These are phyloP conservation scores for Galerina sulciceps DNA, from an alignment of 768 basidiomycete species.

Conservation along the genomic window DNA sequence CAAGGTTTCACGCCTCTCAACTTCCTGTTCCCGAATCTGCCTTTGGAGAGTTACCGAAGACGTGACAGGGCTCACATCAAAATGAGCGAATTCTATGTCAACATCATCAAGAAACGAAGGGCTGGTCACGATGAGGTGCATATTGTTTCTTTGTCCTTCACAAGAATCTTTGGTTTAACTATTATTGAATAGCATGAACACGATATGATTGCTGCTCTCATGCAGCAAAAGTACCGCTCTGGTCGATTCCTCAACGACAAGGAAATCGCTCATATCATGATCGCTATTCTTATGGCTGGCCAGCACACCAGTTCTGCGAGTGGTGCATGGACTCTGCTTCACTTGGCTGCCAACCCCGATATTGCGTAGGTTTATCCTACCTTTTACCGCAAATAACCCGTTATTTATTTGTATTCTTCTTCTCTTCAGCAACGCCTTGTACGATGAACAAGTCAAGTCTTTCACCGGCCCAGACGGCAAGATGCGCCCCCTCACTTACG, in stretches of 20 bases:
- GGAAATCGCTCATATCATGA: slow-evolving; percentile 98
- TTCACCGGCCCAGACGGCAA: slow-evolving; percentile 83
- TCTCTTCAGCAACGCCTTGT: slow-evolving; percentile 70
- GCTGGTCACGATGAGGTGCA: slow-evolving; percentile 47
- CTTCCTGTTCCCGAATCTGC: slow-evolving; percentile 93
- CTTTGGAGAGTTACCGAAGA: slow-evolving; percentile 86
- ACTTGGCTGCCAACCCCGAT: slow-evolving; percentile 77
- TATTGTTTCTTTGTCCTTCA: not conserved
- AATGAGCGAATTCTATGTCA: slow-evolving; percentile 92
- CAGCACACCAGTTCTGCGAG: slow-evolving; percentile 98
- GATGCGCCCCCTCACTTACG: slow-evolving; percentile 81
- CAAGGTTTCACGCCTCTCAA: slow-evolving; percentile 94
- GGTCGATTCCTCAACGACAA: slow-evolving; percentile 81
- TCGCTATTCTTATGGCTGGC: slow-evolving; percentile 98
- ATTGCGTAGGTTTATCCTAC: slow-evolving; percentile 60
- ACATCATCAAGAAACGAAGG: slow-evolving; percentile 79
- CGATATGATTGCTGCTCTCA: slow-evolving; percentile 92
- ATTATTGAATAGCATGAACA: slow-evolving; percentile 54
- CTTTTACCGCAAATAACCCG: not conserved
- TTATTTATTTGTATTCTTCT: slow-evolving; percentile 1
- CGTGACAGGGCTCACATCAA: slow-evolving; percentile 90
- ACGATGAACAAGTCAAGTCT: slow-evolving; percentile 85
- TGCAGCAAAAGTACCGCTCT: slow-evolving; percentile 81
- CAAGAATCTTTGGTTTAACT: not conserved
- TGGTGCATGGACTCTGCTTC: slow-evolving; percentile 88